Conservation (phyloP, 352 stramenopile genomes). For the Blastocystis sp. region DNA sequence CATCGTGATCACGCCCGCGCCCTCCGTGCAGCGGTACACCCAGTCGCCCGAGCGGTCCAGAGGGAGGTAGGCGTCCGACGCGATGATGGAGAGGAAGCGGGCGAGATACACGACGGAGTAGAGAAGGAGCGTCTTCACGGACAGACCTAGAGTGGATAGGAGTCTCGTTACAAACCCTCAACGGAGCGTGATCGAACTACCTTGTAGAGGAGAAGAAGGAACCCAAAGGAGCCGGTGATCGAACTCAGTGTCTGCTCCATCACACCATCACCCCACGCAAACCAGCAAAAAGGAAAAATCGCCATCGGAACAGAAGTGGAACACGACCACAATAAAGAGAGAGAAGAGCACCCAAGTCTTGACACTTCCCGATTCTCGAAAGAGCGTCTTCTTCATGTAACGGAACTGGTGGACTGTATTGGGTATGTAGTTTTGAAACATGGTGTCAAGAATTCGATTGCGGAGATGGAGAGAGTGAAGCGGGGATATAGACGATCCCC, state of each 20-base stretch:
- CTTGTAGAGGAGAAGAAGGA: conserved; percentile 28
- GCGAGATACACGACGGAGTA: neutral
- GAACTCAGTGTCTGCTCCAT: conserved; percentile 39
- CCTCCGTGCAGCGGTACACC: conserved; percentile 30
- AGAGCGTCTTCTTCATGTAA: conserved; percentile 22
- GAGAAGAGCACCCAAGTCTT: neutral
- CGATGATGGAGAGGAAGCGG: neutral
- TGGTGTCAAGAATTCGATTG: too few relatives aligned
- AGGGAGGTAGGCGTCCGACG: conserved; percentile 24
- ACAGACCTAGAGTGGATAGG: neutral
- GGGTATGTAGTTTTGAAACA: neutral
- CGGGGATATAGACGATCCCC: too few relatives aligned
- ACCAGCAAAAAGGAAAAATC: conserved; percentile 50
- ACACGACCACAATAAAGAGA: conserved; percentile 15
- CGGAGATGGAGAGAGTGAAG: too few relatives aligned
- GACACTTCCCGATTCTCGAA: neutral
- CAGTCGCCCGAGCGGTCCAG: conserved; percentile 28
- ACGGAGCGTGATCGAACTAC: neutral
- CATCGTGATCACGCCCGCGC: neutral
- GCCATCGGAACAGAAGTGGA: conserved; percentile 25
- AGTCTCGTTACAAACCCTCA: neutral
- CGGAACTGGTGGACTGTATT: neutral
- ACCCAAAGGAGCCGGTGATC: conserved; percentile 17
- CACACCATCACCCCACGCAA: neutral
- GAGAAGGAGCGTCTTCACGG: conserved; percentile 14